Conservation (phyloP, 1,284 basidiomycete species). For the Schizophyllum commune region DNA sequence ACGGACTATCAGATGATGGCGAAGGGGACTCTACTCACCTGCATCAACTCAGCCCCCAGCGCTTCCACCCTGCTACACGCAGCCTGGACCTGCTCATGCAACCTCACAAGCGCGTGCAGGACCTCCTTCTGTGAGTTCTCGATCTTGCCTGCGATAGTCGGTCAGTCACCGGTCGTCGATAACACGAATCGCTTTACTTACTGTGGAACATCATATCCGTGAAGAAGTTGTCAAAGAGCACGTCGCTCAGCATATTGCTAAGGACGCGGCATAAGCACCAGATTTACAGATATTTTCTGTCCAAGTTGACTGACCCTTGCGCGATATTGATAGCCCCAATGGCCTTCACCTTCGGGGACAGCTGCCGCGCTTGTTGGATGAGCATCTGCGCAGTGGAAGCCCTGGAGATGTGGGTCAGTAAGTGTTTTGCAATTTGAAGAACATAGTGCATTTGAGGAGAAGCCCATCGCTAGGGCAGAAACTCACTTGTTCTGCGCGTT, state of each 20-base stretch:
- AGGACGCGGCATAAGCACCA: no score
- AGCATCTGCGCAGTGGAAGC: background rate
- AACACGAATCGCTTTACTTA: constrained; percentile 13
- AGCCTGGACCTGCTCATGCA: constrained; percentile 1
- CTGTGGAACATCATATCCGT: constrained; percentile 32
- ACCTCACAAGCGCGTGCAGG: constrained; percentile 4
- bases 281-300: no score
- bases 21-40: background rate
- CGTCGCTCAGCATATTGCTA: constrained; percentile 28
- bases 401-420: background rate
- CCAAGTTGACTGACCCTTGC: no score
- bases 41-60: background rate
- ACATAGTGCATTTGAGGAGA: no score
- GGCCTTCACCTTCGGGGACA: constrained; percentile 27
- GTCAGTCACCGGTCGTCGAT: constrained; percentile 6
- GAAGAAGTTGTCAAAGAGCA: constrained; percentile 36
- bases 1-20: no score
- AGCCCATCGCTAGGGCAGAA: no score
- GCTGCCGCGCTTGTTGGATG: constrained; percentile 27
- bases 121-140: constrained; percentile 22
- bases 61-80: constrained; percentile 22
- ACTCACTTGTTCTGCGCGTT: constrained; percentile 13
- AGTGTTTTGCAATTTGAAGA: no score
- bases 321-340: constrained; percentile 29
- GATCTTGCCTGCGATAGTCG: constrained; percentile 26